phyloP scores from a whole-genome alignment of 179 eudicot genomes.

The Silene coronaria region DNA sequence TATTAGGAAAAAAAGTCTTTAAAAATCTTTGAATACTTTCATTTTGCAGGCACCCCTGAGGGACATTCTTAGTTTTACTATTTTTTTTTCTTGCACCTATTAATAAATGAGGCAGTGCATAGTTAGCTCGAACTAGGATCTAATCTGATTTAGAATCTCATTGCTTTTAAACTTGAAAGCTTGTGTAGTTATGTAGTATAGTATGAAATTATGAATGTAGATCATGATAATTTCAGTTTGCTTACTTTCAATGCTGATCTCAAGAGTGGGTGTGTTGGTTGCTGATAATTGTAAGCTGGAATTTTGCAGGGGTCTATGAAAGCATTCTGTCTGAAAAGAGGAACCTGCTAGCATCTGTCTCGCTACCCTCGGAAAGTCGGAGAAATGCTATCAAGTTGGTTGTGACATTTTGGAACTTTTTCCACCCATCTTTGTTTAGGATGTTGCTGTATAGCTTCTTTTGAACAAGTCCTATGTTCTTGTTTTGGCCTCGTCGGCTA shows the following conservation, averaged over 20 bases:
- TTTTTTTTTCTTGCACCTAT: too few relatives aligned
- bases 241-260: not conserved
- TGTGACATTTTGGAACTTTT: not conserved
- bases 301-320: slow-evolving; percentile 29
- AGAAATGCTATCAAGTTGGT: slow-evolving; percentile 19
- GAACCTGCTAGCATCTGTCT: not conserved
- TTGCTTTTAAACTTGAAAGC: not conserved
- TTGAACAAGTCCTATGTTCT: not conserved
- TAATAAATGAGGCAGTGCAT: too few relatives aligned
- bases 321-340: not conserved
- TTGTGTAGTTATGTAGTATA: too few relatives aligned
- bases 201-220: not conserved
- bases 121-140: too few relatives aligned
- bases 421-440: not conserved
- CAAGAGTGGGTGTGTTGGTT: not conserved
- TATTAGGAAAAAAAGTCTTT: too few relatives aligned
- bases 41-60: too few relatives aligned
- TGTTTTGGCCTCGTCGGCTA: not conserved
- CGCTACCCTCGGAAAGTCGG: slow-evolving; percentile 32
- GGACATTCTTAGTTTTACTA: too few relatives aligned
- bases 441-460: not conserved
- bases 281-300: not conserved
- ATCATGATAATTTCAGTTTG: not conserved
- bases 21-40: too few relatives aligned
- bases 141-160: too few relatives aligned